These are phyloP conservation scores for Eremochloa ophiuroides DNA, from an alignment of 176 grass and related monocot species.

Conservation along the genomic window DNA sequence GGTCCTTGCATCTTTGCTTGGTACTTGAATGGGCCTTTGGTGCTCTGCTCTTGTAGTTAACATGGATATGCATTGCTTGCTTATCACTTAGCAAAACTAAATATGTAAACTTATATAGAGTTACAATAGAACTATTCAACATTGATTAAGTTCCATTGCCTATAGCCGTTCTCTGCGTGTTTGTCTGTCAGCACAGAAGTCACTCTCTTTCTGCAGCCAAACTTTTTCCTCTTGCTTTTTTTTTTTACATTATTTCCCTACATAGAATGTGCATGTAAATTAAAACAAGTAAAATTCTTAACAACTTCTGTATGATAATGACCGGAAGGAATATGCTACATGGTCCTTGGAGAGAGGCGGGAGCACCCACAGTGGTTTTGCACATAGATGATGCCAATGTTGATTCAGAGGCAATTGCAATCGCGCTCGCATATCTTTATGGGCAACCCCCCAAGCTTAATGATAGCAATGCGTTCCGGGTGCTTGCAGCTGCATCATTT, in stretches of 20 bases:
- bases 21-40: neutral
- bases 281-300: constrained; percentile 11
- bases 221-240: neutral
- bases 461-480: constrained; percentile 84
- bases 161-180: neutral
- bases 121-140: neutral
- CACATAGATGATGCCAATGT: constrained; percentile 90
- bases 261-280: neutral
- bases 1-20: neutral
- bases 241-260: neutral
- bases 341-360: constrained; percentile 95
- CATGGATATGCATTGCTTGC: neutral
- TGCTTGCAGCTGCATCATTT: constrained; percentile 94
- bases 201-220: neutral
- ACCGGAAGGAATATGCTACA: constrained; percentile 91
- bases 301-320: constrained; percentile 13
- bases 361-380: constrained; percentile 72
- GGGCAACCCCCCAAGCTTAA: constrained; percentile 85
- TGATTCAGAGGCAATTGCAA: constrained; percentile 85
- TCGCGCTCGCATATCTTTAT: constrained; percentile 81
- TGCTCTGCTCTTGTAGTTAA: neutral
- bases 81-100: neutral
- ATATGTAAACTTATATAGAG: neutral
- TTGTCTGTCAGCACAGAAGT: neutral
- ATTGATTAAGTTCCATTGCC: neutral